phyloP scores from a whole-genome alignment of 352 stramenopile species.

The Phytopythium ostracodes region DNA sequence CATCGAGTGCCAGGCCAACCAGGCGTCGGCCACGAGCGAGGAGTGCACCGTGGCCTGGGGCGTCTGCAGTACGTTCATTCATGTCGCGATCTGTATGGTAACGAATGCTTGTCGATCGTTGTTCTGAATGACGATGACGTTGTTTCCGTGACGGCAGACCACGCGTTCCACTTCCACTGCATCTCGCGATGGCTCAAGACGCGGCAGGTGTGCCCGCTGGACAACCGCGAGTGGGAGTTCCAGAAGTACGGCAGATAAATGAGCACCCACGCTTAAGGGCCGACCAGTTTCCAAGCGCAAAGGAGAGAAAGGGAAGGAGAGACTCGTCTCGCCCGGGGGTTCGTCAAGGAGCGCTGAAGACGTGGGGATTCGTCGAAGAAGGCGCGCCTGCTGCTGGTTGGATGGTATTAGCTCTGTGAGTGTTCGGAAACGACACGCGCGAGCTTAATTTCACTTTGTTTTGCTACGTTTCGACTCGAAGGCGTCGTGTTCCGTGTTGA shows the following conservation, averaged over 20 bases:
- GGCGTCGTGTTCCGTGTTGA: too few species aligned
- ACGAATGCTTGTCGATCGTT: not conserved
- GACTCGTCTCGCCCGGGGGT: not conserved
- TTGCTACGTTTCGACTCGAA: not conserved
- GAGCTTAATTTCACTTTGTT: conserved; percentile 2
- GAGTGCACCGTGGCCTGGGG: conserved; percentile 87
- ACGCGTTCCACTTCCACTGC: conserved; percentile 99
- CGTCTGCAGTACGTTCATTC: conserved; percentile 74
- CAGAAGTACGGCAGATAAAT: conserved; percentile 93
- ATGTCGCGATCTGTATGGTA: not conserved
- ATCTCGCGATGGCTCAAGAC: conserved; percentile 99
- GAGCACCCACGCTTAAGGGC: not conserved
- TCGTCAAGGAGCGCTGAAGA: not conserved
- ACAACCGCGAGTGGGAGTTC: conserved; percentile 99
- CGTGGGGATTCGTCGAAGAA: not conserved
- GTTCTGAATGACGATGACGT: not conserved
- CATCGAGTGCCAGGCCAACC: conserved; percentile 98
- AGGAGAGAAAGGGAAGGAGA: not conserved
- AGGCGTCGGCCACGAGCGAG: conserved; percentile 83
- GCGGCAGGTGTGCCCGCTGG: conserved; percentile 97
- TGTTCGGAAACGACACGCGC: not conserved
- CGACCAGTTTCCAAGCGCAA: not conserved
- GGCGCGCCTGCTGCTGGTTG: not conserved
- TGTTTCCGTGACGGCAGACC: conserved; percentile 58
- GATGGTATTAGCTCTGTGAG: not conserved